Evolutionary conservation across 768 basidiomycete genomes (phyloP).

Genomic region (Amanita inopinata): DNA sequence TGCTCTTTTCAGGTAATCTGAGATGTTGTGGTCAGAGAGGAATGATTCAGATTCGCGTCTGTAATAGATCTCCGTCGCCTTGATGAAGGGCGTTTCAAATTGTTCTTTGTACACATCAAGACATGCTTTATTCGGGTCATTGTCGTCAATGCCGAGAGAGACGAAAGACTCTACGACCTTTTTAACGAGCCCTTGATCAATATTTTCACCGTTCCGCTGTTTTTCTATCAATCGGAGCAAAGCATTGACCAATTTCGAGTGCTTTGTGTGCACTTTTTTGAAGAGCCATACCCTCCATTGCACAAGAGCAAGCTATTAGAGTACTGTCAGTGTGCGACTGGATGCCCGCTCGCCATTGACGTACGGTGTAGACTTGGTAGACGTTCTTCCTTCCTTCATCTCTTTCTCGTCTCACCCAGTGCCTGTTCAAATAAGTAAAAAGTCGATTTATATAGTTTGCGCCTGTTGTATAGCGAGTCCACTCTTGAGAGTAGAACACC

Average conservation of each 20-base stretch:
- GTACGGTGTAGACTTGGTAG: conserved; percentile 91
- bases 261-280: conserved; percentile 72
- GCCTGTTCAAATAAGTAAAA: conserved; percentile 96
- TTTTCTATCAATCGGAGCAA: conserved; percentile 85
- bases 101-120: conserved; percentile 90
- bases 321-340: conserved; percentile 5
- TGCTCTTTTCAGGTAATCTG: conserved; percentile 92
- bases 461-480: conserved; percentile 95
- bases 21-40: conserved; percentile 79
- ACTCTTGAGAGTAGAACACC: conserved; percentile 85
- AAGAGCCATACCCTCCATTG: conserved; percentile 95
- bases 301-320: conserved; percentile 77
- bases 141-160: conserved; percentile 88
- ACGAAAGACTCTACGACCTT: conserved; percentile 94
- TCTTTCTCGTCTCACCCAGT: conserved; percentile 98
- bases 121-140: conserved; percentile 85
- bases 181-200: conserved; percentile 89
- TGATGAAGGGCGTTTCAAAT: conserved; percentile 84
- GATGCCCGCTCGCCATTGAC: conserved; percentile 21
- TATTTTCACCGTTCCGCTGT: conserved; percentile 89
- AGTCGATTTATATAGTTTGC: conserved; percentile 96
- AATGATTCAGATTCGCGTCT: conserved; percentile 86
- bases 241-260: conserved; percentile 77
- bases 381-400: conserved; percentile 94
- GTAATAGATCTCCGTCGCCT: conserved; percentile 86